A percentile compares a stretch with the other conserved stretches of the same genome.
Conservation (phyloP, 345 rosid species). For the Atalantia buxifolia region DNA sequence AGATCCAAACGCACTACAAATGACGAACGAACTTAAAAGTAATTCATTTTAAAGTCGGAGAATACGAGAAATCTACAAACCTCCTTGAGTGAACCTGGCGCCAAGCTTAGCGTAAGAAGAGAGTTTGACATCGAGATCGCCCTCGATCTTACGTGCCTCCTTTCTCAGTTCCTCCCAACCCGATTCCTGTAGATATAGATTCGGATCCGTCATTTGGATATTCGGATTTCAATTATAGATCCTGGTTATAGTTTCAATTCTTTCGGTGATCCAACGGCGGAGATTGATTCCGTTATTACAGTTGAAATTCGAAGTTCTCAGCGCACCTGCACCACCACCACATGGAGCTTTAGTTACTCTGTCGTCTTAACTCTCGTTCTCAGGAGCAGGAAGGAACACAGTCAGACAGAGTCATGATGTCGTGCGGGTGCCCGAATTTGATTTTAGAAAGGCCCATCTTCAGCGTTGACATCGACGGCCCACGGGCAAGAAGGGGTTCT, state of each 20-base stretch:
- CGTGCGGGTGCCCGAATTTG: background rate
- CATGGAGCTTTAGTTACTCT: background rate
- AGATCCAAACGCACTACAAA: conserved; percentile 5
- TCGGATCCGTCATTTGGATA: conserved; percentile 70
- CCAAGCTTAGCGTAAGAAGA: conserved; percentile 98
- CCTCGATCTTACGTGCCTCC: conserved; percentile 92
- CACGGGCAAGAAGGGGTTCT: background rate
- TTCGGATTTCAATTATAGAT: conserved; percentile 21
- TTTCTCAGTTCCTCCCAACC: conserved; percentile 97
- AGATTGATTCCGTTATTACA: conserved; percentile 13
- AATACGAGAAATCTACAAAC: conserved; percentile 31
- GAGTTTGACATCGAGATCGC: conserved; percentile 97
- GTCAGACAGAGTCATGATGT: background rate
- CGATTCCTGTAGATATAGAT: conserved; percentile 83
- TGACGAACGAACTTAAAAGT: background rate
- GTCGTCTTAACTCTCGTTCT: background rate
- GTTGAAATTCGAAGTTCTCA: background rate
- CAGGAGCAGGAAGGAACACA: background rate
- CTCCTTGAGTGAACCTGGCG: conserved; percentile 83
- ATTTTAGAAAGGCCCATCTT: background rate
- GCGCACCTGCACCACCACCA: background rate
- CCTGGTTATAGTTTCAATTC: background rate
- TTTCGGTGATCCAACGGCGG: conserved; percentile 16
- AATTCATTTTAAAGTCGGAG: background rate
- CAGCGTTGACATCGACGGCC: background rate